Conservation (phyloP, 1,139 yeast species). For the Debaryomyces udenii region DNA sequence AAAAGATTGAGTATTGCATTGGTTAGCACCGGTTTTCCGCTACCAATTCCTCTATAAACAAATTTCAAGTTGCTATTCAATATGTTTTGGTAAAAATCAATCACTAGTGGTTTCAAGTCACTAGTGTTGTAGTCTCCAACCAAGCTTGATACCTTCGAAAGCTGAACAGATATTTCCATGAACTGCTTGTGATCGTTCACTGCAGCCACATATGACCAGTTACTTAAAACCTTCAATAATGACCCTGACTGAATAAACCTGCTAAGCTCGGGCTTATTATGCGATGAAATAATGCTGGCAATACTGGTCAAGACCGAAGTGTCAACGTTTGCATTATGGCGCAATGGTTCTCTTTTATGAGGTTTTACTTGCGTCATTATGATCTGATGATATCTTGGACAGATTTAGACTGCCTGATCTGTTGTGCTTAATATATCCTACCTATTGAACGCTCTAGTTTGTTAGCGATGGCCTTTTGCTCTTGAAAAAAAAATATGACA, state of each 20-base stretch:
- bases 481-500: slow-evolving; percentile 6
- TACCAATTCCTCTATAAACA: slow-evolving; percentile 68
- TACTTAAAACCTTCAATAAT: slow-evolving; percentile 25
- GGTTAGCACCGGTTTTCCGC: slow-evolving; percentile 60
- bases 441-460: neutral
- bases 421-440: no score
- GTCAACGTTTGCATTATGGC: slow-evolving; percentile 21
- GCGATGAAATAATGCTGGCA: slow-evolving; percentile 15
- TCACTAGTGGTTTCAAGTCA: slow-evolving; percentile 16
- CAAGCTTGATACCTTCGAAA: slow-evolving; percentile 29
- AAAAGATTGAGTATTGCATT: slow-evolving; percentile 63
- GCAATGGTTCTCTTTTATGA: slow-evolving; percentile 4
- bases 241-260: slow-evolving; percentile 19
- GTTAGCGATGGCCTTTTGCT: neutral
- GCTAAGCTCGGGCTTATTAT: slow-evolving; percentile 12
- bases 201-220: slow-evolving; percentile 67
- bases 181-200: slow-evolving; percentile 61
- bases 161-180: slow-evolving; percentile 39
- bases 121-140: slow-evolving; percentile 16
- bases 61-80: slow-evolving; percentile 61
- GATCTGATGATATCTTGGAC: neutral
- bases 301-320: slow-evolving; percentile 21
- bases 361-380: slow-evolving; percentile 5
- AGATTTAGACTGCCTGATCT: neutral
- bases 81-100: slow-evolving; percentile 51